Evolutionary conservation across 1,284 basidiomycete species (phyloP).

Genomic region (Rhodotorula sp.): DNA sequence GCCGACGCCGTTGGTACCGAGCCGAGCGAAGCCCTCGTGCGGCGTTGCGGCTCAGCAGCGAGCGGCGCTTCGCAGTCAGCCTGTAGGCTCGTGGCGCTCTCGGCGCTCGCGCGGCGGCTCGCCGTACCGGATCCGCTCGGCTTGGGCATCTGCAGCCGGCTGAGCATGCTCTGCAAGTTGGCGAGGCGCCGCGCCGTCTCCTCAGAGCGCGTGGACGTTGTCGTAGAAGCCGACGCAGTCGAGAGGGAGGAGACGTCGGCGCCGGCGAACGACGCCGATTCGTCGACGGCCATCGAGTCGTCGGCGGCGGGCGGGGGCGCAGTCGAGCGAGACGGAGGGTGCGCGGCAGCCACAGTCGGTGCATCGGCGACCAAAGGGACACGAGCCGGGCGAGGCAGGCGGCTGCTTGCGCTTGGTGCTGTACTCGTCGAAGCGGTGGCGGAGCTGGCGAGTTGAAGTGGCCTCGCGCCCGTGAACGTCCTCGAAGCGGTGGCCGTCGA

Average conservation of each 20-base stretch:
- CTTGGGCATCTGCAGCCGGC: conserved; percentile 34
- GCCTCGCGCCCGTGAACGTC: not conserved
- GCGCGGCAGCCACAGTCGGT: not conserved
- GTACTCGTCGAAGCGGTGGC: not conserved
- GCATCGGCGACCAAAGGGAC: too few species aligned
- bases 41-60: conserved; percentile 1
- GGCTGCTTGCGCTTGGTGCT: not conserved
- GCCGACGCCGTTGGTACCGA: not conserved
- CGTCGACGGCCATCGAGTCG: not conserved
- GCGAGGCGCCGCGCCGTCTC: conserved; percentile 42
- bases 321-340: not conserved
- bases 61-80: conserved; percentile 16
- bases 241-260: conserved; percentile 13
- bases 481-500: not conserved
- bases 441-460: not conserved
- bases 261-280: not conserved
- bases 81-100: too few species aligned
- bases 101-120: not conserved
- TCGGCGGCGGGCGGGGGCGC: not conserved
- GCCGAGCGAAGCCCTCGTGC: not conserved
- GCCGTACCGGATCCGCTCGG: not conserved
- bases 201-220: conserved; percentile 19
- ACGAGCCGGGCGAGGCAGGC: not conserved
- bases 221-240: conserved; percentile 6
- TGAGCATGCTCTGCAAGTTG: conserved; percentile 44